These are phyloP conservation scores for Xylariaceae sp. DNA, from an alignment of 2,329 filamentous ascomycete genomes.

Conservation along the genomic window DNA sequence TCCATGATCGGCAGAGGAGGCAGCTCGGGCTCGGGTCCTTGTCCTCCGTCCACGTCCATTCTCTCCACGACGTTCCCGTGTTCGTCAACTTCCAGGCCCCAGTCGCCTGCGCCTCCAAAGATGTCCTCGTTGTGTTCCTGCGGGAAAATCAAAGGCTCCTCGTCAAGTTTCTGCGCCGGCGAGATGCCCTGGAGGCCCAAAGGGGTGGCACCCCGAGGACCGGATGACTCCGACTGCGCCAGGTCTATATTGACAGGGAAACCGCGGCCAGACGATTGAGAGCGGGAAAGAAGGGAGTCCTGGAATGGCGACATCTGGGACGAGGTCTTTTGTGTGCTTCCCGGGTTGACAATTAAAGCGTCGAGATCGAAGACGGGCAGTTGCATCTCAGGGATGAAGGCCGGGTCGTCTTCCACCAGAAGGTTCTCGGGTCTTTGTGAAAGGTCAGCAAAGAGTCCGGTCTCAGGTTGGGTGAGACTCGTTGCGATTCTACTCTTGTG, in stretches of 20 bases:
- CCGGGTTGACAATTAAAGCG: slow-evolving; percentile 25
- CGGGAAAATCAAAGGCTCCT: slow-evolving; percentile 21
- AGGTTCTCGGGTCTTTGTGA: slow-evolving; percentile 62
- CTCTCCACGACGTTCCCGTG: slow-evolving; percentile 40
- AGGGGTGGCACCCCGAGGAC: slow-evolving; percentile 10
- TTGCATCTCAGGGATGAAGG: slow-evolving; percentile 62
- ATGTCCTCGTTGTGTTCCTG: slow-evolving; percentile 28
- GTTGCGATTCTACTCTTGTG: no score
- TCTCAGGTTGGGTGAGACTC: no score
- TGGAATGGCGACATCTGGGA: slow-evolving; percentile 20
- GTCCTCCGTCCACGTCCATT: slow-evolving; percentile 19
- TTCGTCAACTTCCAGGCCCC: slow-evolving; percentile 43
- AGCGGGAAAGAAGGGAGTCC: slow-evolving; percentile 11
- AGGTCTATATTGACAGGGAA: slow-evolving; percentile 19
- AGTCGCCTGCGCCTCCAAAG: slow-evolving; percentile 29
- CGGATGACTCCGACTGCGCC: slow-evolving; percentile 15
- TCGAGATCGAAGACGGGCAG: slow-evolving; percentile 53
- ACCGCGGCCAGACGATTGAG: slow-evolving; percentile 9
- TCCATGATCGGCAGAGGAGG: slow-evolving; percentile 29
- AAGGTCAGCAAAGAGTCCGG: background rate
- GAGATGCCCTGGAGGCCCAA: slow-evolving; percentile 21
- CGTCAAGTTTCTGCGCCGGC: slow-evolving; percentile 22
- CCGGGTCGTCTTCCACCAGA: slow-evolving; percentile 72
- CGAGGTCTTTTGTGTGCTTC: slow-evolving; percentile 21
- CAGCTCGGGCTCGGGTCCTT: slow-evolving; percentile 37